Evolutionary conservation across 108 stramenopile species (phyloP).

Genomic region (Cyclotella cryptica): DNA sequence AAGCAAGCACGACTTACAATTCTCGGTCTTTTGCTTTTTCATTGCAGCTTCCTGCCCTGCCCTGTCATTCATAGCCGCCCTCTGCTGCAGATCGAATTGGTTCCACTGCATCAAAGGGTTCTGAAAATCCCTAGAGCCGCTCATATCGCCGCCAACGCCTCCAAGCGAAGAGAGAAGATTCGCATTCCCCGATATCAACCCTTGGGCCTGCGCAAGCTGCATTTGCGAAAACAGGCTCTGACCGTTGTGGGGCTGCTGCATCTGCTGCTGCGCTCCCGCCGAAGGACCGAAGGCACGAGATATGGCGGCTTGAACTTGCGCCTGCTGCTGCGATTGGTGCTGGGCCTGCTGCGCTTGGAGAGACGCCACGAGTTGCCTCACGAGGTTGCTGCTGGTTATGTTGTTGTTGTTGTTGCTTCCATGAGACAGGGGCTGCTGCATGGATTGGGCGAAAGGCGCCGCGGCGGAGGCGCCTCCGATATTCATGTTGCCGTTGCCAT

Average conservation of each 20-base stretch:
- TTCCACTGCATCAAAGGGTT: neutral
- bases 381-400: neutral
- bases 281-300: conserved; percentile 37
- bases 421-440: neutral
- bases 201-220: conserved; percentile 28
- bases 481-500: neutral
- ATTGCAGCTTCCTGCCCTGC: conserved; percentile 21
- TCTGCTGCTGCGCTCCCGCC: conserved; percentile 13
- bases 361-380: conserved; percentile 38
- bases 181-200: conserved; percentile 12
- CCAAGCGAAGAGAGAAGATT: conserved; percentile 1
- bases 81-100: neutral
- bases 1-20: neutral
- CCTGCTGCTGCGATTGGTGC: conserved; percentile 41
- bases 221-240: conserved; percentile 32
- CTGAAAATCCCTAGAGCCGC: neutral
- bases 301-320: conserved; percentile 42
- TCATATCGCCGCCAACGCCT: neutral
- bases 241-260: conserved; percentile 3
- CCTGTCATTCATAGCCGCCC: conserved; percentile 5
- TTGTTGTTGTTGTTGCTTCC: neutral
- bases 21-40: conserved; percentile 22
- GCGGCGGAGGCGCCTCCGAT: neutral
- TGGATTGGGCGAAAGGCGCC: neutral
- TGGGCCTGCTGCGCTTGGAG: conserved; percentile 46